These are phyloP conservation scores for Xylaria sp. DNA, from an alignment of 2,329 filamentous ascomycete species.

Conservation along the genomic window DNA sequence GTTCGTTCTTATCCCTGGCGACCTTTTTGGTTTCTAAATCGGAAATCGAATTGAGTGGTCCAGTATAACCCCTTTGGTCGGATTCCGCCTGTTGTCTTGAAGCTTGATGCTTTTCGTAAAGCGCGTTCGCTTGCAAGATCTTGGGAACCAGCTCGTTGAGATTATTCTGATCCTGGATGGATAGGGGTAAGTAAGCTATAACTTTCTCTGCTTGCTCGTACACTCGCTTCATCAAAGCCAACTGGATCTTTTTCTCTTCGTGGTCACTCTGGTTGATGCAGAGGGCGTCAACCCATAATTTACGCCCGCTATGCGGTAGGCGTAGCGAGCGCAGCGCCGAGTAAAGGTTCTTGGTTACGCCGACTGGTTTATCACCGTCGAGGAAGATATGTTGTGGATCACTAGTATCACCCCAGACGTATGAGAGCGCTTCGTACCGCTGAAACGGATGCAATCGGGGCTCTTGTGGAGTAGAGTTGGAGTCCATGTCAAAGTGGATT, in stretches of 20 bases:
- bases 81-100: neutral
- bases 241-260: constrained; percentile 28
- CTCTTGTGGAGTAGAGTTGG: neutral
- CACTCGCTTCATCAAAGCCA: constrained; percentile 23
- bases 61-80: neutral
- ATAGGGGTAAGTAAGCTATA: constrained; percentile 23
- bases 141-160: constrained; percentile 21
- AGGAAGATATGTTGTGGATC: constrained; percentile 24
- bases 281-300: constrained; percentile 29
- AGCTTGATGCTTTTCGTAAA: constrained; percentile 1
- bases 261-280: constrained; percentile 27
- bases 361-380: constrained; percentile 4
- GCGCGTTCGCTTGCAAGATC: constrained; percentile 9
- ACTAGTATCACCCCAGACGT: constrained; percentile 27
- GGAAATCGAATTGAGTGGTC: constrained; percentile 16
- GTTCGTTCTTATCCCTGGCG: constrained; percentile 1
- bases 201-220: constrained; percentile 29
- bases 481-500: constrained; percentile 20
- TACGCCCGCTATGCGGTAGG: constrained; percentile 8
- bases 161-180: constrained; percentile 9
- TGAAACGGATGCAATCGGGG: constrained; percentile 25
- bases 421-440: constrained; percentile 33
- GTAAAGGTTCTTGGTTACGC: constrained; percentile 25
- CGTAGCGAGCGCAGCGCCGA: constrained; percentile 27
- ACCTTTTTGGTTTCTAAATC: constrained; percentile 9